Evolutionary conservation across 2,329 filamentous ascomycete genomes (phyloP).

Genomic region (Neofusicoccum ribis): DNA sequence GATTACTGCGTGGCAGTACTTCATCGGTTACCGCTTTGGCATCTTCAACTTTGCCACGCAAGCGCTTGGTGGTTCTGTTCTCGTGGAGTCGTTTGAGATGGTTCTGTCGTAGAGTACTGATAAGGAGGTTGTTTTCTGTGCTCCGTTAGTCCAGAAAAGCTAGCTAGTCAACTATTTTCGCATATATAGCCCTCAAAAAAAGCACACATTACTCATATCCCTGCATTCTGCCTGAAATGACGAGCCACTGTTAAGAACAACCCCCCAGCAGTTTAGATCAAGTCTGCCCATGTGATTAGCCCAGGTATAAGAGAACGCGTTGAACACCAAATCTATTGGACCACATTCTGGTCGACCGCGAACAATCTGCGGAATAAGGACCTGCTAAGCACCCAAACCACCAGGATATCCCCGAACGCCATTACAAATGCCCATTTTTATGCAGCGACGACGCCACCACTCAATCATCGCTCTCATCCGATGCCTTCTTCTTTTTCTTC

Average conservation of each 20-base stretch:
- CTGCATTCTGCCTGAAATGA: no score
- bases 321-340: background rate
- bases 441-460: background rate
- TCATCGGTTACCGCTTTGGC: slow-evolving; percentile 41
- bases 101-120: slow-evolving; percentile 5
- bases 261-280: no score
- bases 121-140: no score
- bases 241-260: no score
- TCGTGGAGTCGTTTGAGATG: slow-evolving; percentile 29
- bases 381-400: slow-evolving; percentile 9
- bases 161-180: background rate
- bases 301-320: no score
- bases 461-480: slow-evolving; percentile 9
- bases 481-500: slow-evolving; percentile 41
- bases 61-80: slow-evolving; percentile 33
- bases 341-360: background rate
- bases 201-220: background rate
- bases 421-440: slow-evolving; percentile 7
- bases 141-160: background rate
- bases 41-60: slow-evolving; percentile 42
- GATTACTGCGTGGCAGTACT: slow-evolving; percentile 40
- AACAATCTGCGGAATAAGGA: background rate
- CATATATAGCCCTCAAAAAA: background rate
- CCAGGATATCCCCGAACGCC: slow-evolving; percentile 15
- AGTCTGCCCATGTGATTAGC: no score